phyloP scores from a whole-genome alignment of 2,329 filamentous ascomycete genomes.

The Epicoccum nigrum region DNA sequence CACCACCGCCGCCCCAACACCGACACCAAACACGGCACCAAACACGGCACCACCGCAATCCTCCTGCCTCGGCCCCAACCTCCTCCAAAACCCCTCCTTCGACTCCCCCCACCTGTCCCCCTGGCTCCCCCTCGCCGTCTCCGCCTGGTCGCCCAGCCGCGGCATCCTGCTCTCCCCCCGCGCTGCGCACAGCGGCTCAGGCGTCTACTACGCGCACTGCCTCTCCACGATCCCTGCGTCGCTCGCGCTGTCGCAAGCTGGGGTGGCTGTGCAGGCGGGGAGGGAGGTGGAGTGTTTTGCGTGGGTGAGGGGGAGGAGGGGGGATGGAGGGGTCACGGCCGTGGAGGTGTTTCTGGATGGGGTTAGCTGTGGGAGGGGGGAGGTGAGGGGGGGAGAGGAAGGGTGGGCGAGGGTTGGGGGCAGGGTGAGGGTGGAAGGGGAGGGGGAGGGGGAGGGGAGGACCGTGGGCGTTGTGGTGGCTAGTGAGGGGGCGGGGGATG shows the following conservation, averaged over 20 bases:
- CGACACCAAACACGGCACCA: neutral
- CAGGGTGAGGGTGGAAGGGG: neutral
- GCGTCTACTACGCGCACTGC: slow-evolving; percentile 5
- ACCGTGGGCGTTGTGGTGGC: slow-evolving; percentile 8
- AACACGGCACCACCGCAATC: too few species aligned
- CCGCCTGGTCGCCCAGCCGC: slow-evolving; percentile 1
- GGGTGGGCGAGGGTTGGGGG: slow-evolving; percentile 2
- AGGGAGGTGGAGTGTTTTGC: slow-evolving; percentile 1
- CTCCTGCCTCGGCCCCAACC: slow-evolving; percentile 1
- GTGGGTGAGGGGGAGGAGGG: slow-evolving; percentile 2
- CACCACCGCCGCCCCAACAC: neutral
- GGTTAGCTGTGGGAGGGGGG: neutral
- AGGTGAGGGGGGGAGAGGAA: neutral
- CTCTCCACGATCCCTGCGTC: neutral
- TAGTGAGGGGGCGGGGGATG: slow-evolving; percentile 5
- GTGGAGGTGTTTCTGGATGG: slow-evolving; percentile 9
- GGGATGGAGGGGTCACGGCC: neutral
- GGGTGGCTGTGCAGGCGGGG: neutral
- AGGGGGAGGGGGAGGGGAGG: neutral
- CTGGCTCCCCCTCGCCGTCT: slow-evolving; percentile 8
- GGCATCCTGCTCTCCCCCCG: neutral
- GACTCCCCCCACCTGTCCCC: slow-evolving; percentile 1
- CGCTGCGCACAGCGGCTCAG: neutral
- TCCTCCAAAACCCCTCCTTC: slow-evolving; percentile 9
- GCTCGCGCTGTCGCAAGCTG: slow-evolving; percentile 5